A percentile compares a stretch with the other conserved stretches of the same genome.
These are phyloP conservation scores for Spinellus fusiger DNA, from an alignment of 192 early-diverging fungal species.

Conservation along the genomic window DNA sequence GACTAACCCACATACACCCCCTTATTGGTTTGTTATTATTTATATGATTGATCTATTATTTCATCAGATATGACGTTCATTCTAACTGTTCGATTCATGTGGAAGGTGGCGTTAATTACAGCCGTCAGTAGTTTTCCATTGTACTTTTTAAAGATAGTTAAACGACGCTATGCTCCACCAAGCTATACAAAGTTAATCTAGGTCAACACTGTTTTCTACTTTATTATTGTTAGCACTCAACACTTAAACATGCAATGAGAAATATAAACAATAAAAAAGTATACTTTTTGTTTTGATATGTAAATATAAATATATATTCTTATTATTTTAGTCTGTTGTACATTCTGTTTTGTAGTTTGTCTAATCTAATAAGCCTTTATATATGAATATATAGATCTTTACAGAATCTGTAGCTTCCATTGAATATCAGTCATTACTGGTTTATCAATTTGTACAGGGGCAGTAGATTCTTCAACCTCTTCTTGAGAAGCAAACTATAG, in stretches of 20 bases:
- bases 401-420: constrained; percentile 32
- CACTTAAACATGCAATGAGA: too few relatives aligned
- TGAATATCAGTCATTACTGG: constrained; percentile 15
- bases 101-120: constrained; percentile 89
- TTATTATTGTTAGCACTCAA: too few relatives aligned
- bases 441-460: constrained; percentile 19
- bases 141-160: constrained; percentile 79
- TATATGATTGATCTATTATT: not conserved
- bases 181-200: constrained; percentile 79
- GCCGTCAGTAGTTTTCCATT: constrained; percentile 81
- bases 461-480: constrained; percentile 10
- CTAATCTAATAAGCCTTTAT: too few relatives aligned
- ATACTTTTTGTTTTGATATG: too few relatives aligned
- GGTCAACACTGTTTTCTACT: not conserved
- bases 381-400: too few relatives aligned
- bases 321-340: too few relatives aligned
- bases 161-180: constrained; percentile 79
- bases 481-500: constrained; percentile 11
- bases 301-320: too few relatives aligned
- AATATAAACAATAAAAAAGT: too few relatives aligned
- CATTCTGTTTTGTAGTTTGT: too few relatives aligned
- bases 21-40: not conserved
- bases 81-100: constrained; percentile 75
- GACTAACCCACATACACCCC: constrained; percentile 1
- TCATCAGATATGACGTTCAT: constrained; percentile 78